Evolutionary conservation across 306 rosid genomes (phyloP).

Genomic region (Corylus americana): DNA sequence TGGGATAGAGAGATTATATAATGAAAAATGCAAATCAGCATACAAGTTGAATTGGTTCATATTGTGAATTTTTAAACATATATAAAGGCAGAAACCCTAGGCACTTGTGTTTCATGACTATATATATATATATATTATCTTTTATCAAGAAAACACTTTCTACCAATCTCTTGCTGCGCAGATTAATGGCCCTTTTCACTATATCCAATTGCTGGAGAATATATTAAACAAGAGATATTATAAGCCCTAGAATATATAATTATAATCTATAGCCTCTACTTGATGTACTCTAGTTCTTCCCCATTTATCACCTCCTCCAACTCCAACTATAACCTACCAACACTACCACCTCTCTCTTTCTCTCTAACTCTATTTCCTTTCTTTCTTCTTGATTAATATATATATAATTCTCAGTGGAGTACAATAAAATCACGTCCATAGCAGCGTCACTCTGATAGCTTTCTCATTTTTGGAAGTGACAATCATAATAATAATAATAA

Average conservation of each 20-base stretch:
- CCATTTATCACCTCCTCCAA: background rate
- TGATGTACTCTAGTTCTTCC: background rate
- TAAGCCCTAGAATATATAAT: background rate
- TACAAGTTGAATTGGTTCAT: background rate
- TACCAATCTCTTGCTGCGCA: background rate
- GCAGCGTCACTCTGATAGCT: too few relatives aligned
- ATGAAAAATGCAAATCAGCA: background rate
- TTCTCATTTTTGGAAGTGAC: too few relatives aligned
- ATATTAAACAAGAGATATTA: background rate
- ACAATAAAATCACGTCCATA: too few relatives aligned
- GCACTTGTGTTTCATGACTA: background rate
- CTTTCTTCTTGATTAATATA: background rate
- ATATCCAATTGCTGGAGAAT: background rate
- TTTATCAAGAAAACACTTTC: conserved; percentile 8
- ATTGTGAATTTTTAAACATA: background rate
- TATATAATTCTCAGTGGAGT: too few relatives aligned
- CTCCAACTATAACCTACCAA: background rate
- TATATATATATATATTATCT: background rate
- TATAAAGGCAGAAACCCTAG: background rate
- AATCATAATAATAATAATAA: too few relatives aligned
- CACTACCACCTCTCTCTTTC: background rate
- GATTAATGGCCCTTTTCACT: background rate
- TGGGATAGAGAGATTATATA: conserved; percentile 17
- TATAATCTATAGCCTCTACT: background rate
- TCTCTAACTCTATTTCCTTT: background rate